Base-by-base conservation (phyloP, 306 rosid genomes). In the Sphenostylis stenocarpa region DNA sequence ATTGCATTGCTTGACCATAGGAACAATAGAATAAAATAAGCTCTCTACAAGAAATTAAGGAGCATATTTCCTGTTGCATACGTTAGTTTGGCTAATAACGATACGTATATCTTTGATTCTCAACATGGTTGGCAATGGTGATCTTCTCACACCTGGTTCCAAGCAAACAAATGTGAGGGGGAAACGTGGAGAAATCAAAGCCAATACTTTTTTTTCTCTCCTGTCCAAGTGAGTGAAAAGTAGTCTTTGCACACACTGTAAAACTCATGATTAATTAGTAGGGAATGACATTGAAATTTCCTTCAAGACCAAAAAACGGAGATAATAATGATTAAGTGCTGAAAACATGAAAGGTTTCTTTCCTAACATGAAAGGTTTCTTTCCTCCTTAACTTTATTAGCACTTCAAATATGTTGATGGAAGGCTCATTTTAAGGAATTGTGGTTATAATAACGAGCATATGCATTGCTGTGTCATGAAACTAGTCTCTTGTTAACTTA, bases 261-360 rank as follows among this genome's bases (percentile, higher is more conserved):
- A 45, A 36, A 38, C 77, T 68, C 70, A 84, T 38, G 43, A 38
- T 38, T 84, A 70, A 75, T 76, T 63, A 70, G 55, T 23, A 52
- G 70, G 81, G 53, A 66, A 45, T 44, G 80, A 69, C 36, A 78
- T 24, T 73, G 70, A 61, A 43, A 43, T 79, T 79, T 80, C 76
- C 81, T 84, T 84, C 61, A 52, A 70, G 75, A 55, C 72, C 76
- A 64, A 55, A 49, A 36, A 12, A 24, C 9, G 17, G 7, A 41
- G 49, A 53, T 43, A 31, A 53, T 63, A 63, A 36, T n/a, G n/a
- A n/a, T 36, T 44, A n/a, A 38, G 63, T 41, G 62, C 29, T 31
- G 36, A 23, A 72, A 44, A 75, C 45, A 21, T 26, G 73, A 68
- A 39, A 33, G 15, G 23, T 53, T 77, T 13, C 16, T 67, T 77